Evolutionary conservation across 768 basidiomycete genomes (phyloP), one percentile per base, ranked within the genome.

Genomic region (Ramaria sp.): DNA sequence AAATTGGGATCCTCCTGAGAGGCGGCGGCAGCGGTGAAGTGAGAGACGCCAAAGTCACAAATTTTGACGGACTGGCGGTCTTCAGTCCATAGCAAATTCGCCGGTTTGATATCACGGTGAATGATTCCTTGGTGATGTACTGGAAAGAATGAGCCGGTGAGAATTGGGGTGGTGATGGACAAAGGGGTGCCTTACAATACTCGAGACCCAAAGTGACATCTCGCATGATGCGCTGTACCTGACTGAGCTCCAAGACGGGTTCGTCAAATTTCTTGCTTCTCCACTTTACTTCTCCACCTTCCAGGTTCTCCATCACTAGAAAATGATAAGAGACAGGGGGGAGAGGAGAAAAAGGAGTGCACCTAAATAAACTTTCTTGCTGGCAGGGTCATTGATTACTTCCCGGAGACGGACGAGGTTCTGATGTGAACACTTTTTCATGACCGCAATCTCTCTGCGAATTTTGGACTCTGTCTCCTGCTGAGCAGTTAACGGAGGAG

Each of bases 71-170:
- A 80, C 56, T 80, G 79, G 51, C 88, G 83, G 70, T 95, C 88
- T 25, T 77, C 76, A 2, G 87, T 86, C 83, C 89, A 92, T 27
- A 99, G 77, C 22, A 99, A 81, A 68, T 99, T 99, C 44, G 93
- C 90, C 25, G 96, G 96, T 66, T 99, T 99, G 73, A 99, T 98
- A 70, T 99, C 96, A 55, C 96, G 89, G 70, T 99, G 96, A 48
- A 99, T 97, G 67, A 99, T 98, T 22, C 95, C 96, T 64, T 98
- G 93, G 63, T 86, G 81, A 65, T 99, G 96, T 1, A 99, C 95
- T 98, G 63, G n/a, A 55, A 8, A 34, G 28, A 48, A n/a, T n/a
- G n/a, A n/a, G 30, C 10, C 30, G 34, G 43, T 28, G 45, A 34
- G 50, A 51, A 30, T 53, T 13, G 16, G 15, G 20, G 15, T 8